Conservation (phyloP, 1,284 basidiomycete genomes). For the Ustilago nuda region DNA sequence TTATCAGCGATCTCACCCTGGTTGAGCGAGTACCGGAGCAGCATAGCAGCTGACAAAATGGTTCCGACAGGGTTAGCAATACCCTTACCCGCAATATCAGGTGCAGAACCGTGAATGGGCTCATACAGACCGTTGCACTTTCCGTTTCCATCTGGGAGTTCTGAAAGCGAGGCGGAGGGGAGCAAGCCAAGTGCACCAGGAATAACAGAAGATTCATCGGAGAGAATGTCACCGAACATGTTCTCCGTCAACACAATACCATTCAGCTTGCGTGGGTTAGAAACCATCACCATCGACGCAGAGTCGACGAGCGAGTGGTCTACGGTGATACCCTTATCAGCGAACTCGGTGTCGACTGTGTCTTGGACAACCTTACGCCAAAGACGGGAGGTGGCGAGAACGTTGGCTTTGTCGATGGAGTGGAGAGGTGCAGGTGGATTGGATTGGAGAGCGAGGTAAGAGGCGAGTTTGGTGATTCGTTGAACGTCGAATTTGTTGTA, state of each 20-base stretch:
- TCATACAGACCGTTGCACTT: slow-evolving; percentile 88
- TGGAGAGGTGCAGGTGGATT: slow-evolving; percentile 89
- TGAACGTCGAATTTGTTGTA: slow-evolving; percentile 93
- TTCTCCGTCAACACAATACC: slow-evolving; percentile 75
- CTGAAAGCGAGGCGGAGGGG: slow-evolving; percentile 93
- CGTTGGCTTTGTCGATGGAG: slow-evolving; percentile 99
- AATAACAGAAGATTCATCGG: slow-evolving; percentile 96
- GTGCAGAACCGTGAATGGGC: slow-evolving; percentile 82
- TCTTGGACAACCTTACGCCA: slow-evolving; percentile 79
- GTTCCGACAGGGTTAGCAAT: slow-evolving; percentile 98
- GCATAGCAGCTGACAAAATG: slow-evolving; percentile 94
- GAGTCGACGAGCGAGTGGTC: slow-evolving; percentile 89
- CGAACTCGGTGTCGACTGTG: slow-evolving; percentile 65
- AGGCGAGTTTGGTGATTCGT: slow-evolving; percentile 94
- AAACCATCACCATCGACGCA: slow-evolving; percentile 94
- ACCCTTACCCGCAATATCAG: slow-evolving; percentile 93
- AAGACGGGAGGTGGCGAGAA: slow-evolving; percentile 91
- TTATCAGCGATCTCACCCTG: slow-evolving; percentile 80
- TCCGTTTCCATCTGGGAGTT: slow-evolving; percentile 81
- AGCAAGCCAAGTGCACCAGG: slow-evolving; percentile 96
- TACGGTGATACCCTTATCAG: slow-evolving; percentile 56
- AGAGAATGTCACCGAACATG: slow-evolving; percentile 77
- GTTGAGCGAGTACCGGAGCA: slow-evolving; percentile 92
- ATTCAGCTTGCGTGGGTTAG: slow-evolving; percentile 92
- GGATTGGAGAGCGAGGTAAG: slow-evolving; percentile 83